These are phyloP conservation scores for Pichia sp. DNA, from an alignment of 1,139 yeast species.

Conservation along the genomic window DNA sequence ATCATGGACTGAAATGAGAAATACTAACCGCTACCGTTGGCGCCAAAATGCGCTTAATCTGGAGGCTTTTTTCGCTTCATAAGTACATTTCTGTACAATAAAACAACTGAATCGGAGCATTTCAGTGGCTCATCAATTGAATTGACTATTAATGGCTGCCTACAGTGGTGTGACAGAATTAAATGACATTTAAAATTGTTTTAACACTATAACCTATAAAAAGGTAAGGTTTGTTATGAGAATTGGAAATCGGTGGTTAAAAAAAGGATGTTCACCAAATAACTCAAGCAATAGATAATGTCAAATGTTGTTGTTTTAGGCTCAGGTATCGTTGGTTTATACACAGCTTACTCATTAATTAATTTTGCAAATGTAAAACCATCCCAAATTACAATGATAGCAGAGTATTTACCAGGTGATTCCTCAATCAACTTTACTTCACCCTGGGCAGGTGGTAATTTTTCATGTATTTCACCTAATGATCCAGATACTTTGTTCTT, in stretches of 20 bases:
- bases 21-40: background rate
- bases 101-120: background rate
- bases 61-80: background rate
- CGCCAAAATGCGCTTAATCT: background rate
- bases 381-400: constrained; percentile 46
- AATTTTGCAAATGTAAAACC: constrained; percentile 38
- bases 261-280: background rate
- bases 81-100: background rate
- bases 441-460: constrained; percentile 77
- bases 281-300: constrained; percentile 4
- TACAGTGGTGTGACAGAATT: background rate
- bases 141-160: too few species aligned
- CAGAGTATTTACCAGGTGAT: constrained; percentile 68
- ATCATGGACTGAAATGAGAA: background rate
- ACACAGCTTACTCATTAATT: constrained; percentile 51
- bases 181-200: background rate
- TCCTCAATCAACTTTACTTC: constrained; percentile 63
- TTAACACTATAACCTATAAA: background rate
- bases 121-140: too few species aligned
- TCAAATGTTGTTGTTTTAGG: constrained; percentile 24
- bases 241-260: too few species aligned
- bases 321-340: constrained; percentile 65
- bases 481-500: constrained; percentile 44
- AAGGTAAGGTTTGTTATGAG: too few species aligned
- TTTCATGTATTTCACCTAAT: constrained; percentile 57